phyloP scores from a whole-genome alignment of 2,329 filamentous ascomycete species.

The Trichoderma simmonsii region DNA sequence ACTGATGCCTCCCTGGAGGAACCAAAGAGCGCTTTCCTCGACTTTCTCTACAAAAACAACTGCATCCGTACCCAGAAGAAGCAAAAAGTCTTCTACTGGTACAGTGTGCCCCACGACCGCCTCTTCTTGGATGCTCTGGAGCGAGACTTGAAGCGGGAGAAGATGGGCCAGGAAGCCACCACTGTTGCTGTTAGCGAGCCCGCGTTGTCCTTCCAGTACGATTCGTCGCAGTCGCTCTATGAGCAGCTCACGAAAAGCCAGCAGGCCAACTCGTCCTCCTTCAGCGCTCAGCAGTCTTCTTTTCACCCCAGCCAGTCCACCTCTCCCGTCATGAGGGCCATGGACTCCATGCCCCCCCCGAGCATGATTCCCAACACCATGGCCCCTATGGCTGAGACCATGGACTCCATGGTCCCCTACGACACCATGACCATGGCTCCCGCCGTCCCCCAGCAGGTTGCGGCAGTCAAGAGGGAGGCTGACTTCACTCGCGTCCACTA shows the following conservation, averaged over 20 bases:
- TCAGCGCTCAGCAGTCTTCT: slow-evolving; percentile 73
- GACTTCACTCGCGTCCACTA: slow-evolving; percentile 82
- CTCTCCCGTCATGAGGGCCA: slow-evolving; percentile 84
- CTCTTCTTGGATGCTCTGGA: slow-evolving; percentile 97
- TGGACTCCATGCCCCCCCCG: slow-evolving; percentile 92
- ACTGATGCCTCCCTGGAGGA: slow-evolving; percentile 98
- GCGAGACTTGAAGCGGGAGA: slow-evolving; percentile 96
- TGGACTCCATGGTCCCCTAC: slow-evolving; percentile 73
- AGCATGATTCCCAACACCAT: slow-evolving; percentile 66
- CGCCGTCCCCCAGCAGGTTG: slow-evolving; percentile 60
- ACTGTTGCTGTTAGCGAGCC: slow-evolving; percentile 96
- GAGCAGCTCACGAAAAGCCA: slow-evolving; percentile 99
- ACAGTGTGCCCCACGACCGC: slow-evolving; percentile 95
- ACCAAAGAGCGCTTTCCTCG: slow-evolving; percentile 96
- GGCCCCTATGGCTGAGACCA: slow-evolving; percentile 57
- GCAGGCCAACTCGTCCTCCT: slow-evolving; percentile 96
- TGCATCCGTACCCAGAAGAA: slow-evolving; percentile 99
- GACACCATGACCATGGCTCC: slow-evolving; percentile 68
- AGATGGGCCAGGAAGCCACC: slow-evolving; percentile 98
- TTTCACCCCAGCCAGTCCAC: slow-evolving; percentile 74
- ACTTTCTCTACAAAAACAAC: slow-evolving; percentile 99
- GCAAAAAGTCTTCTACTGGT: slow-evolving; percentile 99
- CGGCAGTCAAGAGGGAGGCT: slow-evolving; percentile 81
- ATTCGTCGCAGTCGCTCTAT: slow-evolving; percentile 97
- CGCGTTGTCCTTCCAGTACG: slow-evolving; percentile 96